Evolutionary conservation across 805 yeast species (phyloP), one percentile per base, ranked within the genome.

Genomic region (Saccharomycopsis selenospora): DNA sequence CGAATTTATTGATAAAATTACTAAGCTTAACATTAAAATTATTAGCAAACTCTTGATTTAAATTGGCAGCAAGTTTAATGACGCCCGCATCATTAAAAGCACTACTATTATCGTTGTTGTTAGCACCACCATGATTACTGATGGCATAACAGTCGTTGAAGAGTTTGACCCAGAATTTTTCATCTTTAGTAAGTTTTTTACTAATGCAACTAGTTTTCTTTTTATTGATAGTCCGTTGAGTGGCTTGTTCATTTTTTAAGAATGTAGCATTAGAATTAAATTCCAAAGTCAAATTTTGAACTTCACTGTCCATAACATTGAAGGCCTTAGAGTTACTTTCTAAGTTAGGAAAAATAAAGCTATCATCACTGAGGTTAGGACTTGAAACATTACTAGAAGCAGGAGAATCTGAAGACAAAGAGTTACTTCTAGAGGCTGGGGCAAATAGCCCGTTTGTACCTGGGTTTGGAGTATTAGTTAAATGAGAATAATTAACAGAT

Each of bases 91-190:
- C 10, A 33, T 14, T 33, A 33, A 20, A 6, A 6, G n/a, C 17
- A 20, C 17, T 20, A 20, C 17, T 14, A 4, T 33, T 33, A 7
- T 33, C 38, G 10, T 14, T 27, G 11, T 27, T 20, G 10, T 14
- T 33, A 14, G n/a, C 10, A 10, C 5, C 38, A 33, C 18, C 18
- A 5, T 33, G n/a, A 7, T 7, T 20, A 20, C 38, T 33, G 20
- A 14, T 33, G n/a, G 38, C 4, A 14, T 48, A 48, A 29, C 48
- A 44, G n/a, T 49, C 51, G 26, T 52, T 52, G 7, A 52, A 27
- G 17, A 52, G 46, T 27, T 45, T 43, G 24, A 52, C 43, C 55
- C 55, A 52, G 25, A 49, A 49, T 17, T 52, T 52, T 27, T 52
- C 55, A 10, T 48, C 50, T 17, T 49, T 49, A 17, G 43, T 25